Base-by-base conservation (phyloP, 768 basidiomycete genomes). In the Lyophyllum shimeji region DNA sequence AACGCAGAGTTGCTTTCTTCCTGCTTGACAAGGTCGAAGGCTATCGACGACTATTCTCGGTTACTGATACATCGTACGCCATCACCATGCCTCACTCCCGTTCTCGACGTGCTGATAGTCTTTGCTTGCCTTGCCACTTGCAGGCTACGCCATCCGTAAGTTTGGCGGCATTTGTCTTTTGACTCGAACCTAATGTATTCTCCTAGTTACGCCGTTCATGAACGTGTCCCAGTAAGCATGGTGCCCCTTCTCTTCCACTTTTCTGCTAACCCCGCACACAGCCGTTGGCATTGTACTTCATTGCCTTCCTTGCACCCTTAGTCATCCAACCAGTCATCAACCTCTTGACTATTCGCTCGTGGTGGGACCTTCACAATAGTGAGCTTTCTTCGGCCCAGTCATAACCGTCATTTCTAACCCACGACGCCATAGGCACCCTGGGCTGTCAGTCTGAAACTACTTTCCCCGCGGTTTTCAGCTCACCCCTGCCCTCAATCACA, bases 311-410 rank as follows among this genome's bases (percentile, higher is more conserved):
- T 2, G 77, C 90, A 2, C 95, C 95, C 0, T 67, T 92, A 20
- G 63, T 84, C 44, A 72, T 93, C 42, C 84, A 92, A 64, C 78
- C 86, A 18, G 60, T 84, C 18, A 79, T 95, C 61, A 90, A 91
- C 62, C 55, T 85, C 20, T 47, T 90, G 13, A 87, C 92, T 20
- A 75, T 93, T 25, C 82, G 88, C n/a, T 88, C 85, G 2, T 85
- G 84, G 76, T 98, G 95, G 94, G 95, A 97, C 65, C 74, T 89
- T 27, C 95, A 97, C 66, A 87, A 84, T 63, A 78, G 88, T 72
- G 60, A 68, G 72, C 57, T 17, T 66, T 50, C 52, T 51, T 48
- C 52, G 40, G 47, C 46, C n/a, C 45, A 56, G 39, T 17, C 47
- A 27, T 18, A 37, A 24, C 46, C 37, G 23, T 24, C 2, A 21